Evolutionary conservation across 75 land plant species (phyloP), one percentile per base, ranked within the genome.

Genomic region (Pseudotsuga menziesii): DNA sequence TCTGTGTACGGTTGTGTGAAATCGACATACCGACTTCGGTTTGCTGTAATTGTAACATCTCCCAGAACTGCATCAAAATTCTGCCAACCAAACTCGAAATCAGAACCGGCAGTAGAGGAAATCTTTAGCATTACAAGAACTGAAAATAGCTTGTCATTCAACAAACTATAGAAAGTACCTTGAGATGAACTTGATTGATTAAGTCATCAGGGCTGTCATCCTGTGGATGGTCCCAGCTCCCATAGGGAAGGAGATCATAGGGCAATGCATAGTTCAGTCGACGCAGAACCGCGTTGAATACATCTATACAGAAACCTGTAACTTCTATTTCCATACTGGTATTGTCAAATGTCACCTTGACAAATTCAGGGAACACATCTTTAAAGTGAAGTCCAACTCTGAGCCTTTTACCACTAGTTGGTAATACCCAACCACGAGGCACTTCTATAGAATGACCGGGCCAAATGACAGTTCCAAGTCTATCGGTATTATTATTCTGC

Each of bases 1-100:
- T 82, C 87, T 6, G 82, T 81, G 61, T 76, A 90, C 41, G 91
- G 91, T 56, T 84, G 87, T 23, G 91, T 90, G 59, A 90, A 90
- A 79, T 87, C 87, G 15, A 79, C 89, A 36, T 76, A 73, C 63
- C 35, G 82, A 54, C 86, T 82, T 27, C 91, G 58, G 39, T 76
- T 80, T 12, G 86, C 75, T 27, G 29, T 73, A 56, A 89, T 84
- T 32, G 89, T 76, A 72, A 86, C 82, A 56, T 89, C 91, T 29
- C 91, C 91, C 22, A 89, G 57, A 11, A 79, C 89, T 20, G 83
- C 91, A 87, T 87, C 91, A 82, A 74, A 87, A 7, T 41, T 81
- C 91, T 89, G 72, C 25, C 56, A 48, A 85, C 3, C 55, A 32
- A 20, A 16, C 1, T 74, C 17, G 17, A 14, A 15, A 22, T 20